Base-by-base conservation (phyloP, 345 rosid genomes). In the Carallia brachiata region DNA sequence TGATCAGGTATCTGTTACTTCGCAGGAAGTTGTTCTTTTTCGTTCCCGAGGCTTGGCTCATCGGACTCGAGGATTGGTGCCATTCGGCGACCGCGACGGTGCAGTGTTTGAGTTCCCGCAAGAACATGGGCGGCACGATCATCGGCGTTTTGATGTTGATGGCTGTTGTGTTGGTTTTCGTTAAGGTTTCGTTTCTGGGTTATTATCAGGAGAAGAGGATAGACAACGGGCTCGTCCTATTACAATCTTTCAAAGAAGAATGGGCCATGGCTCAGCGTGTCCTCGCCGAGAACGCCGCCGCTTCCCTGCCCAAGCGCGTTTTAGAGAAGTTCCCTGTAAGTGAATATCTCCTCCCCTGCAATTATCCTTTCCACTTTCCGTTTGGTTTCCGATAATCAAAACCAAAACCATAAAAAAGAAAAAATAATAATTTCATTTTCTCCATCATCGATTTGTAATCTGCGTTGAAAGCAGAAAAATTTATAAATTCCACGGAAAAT, bases 251-350 rank as follows among this genome's bases (percentile, higher is more conserved):
- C 61, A 86, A 83, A 66, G 86, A 92, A 17, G 97, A 89, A 50
- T 62, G 84, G 86, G 76, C 87, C 2, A 27, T 70, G 68, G 91
- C 93, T 59, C 97, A 89, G 80, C 85, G 82, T 13, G 84, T 72
- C 53, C 81, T 88, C 9, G 53, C 86, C 8, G 90, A 81, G n/a
- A 66, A 9, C 55, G 69, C 65, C 53, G 69, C 65, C 53, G 67
- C 74, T 7, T 74, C 86, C 69, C 73, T 82, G 68, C 88, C 94
- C 62, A 81, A 75, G 53, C 86, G 90, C 60, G 72, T 80, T 40
- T 74, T 85, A 60, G 94, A 91, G 39, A 88, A 84, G 68, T 74
- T 84, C 39, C 78, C 88, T 52, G 99, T 89, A 73, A 86, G 96
- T 86, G 18, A 1, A 10, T 23, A 1, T 27, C 6, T 56, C 55